These are phyloP conservation scores for rapeseed (Brassica napus) DNA, from an alignment of 345 rosid genomes.

Conservation along the genomic window Da-Ae NC_063452.1:62981001-62981500, in stretches of 20 bases:
- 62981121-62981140: constrained; percentile 28
- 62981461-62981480: neutral
- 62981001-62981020: neutral
- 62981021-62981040: neutral
- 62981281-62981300: constrained; percentile 15
- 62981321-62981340: constrained; percentile 21
- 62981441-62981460: neutral
- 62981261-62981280: constrained; percentile 22
- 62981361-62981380: neutral
- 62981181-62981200: constrained; percentile 30
- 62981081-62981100: neutral
- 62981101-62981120: neutral
- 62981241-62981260: constrained; percentile 31
- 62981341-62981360: neutral
- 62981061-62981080: constrained; percentile 8
- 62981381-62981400: neutral
- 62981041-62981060: neutral
- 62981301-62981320: constrained; percentile 18
- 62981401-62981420: neutral
- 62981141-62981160: neutral
- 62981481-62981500: neutral
- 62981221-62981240: constrained; percentile 16
- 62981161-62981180: constrained; percentile 37
- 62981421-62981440: neutral
- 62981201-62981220: neutral